Conservation (phyloP, 2,329 filamentous ascomycete genomes). For the Zopfia rhizophila region DNA sequence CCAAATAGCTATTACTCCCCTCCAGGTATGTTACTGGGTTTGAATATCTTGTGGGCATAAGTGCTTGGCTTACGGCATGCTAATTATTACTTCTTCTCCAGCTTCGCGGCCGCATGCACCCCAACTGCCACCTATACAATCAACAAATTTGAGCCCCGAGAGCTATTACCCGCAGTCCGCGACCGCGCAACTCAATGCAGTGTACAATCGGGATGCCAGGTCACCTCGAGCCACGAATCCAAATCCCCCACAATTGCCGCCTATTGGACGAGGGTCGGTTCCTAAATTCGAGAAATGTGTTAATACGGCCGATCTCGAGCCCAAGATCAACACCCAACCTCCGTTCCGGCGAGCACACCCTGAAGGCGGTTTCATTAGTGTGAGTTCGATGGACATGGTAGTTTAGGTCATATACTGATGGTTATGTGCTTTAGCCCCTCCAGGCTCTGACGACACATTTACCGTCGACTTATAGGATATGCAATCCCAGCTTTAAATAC, state of each 20-base stretch:
- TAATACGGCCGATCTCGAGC: conserved; percentile 77
- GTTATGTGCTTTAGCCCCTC: conserved; percentile 72
- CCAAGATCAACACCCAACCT: conserved; percentile 86
- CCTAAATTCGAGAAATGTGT: conserved; percentile 88
- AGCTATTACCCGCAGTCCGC: conserved; percentile 78
- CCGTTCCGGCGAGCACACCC: conserved; percentile 93
- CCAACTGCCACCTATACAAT: conserved; percentile 79
- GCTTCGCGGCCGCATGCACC: conserved; percentile 65
- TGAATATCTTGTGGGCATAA: no score
- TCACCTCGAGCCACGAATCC: conserved; percentile 58
- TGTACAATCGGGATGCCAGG: conserved; percentile 66
- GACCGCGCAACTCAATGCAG: conserved; percentile 75
- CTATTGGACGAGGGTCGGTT: conserved; percentile 71
- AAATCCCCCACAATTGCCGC: conserved; percentile 60
- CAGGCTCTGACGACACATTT: conserved; percentile 95
- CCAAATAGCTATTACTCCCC: conserved; percentile 69
- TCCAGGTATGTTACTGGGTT: conserved; percentile 62
- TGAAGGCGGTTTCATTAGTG: conserved; percentile 97
- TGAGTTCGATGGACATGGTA: conserved; percentile 60
- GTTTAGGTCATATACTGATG: conserved; percentile 27
- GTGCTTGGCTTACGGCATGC: no score
- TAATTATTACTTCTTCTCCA: conserved; percentile 33
- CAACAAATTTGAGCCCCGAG: conserved; percentile 74
- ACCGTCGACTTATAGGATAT: conserved; percentile 96
- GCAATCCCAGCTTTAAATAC: conserved; percentile 98